Percentiles rank a stretch among this genome's conserved stretches.
Conservation (phyloP, 1,139 yeast species). For the Scheffersomyces lignicola region DNA sequence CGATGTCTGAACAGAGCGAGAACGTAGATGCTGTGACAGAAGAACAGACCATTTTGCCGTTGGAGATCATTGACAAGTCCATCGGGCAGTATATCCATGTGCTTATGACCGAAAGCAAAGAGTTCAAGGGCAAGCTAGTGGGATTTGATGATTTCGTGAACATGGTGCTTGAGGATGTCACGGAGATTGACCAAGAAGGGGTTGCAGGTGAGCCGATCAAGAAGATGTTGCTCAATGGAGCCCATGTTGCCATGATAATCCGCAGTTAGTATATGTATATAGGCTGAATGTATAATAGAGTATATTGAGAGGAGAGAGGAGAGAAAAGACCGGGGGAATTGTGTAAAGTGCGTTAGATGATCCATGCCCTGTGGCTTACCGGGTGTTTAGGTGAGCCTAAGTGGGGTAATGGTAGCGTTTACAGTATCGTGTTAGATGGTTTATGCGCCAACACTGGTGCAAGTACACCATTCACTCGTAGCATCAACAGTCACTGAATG, state of each 20-base stretch:
- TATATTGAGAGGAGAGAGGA: too few species aligned
- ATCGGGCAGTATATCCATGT: constrained; percentile 82
- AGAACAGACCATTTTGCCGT: constrained; percentile 53
- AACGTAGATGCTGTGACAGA: constrained; percentile 7
- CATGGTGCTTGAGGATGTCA: constrained; percentile 82
- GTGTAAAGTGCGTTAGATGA: too few species aligned
- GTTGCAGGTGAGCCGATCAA: constrained; percentile 42
- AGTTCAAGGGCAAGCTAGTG: constrained; percentile 80
- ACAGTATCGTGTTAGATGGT: too few species aligned
- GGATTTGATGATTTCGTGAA: constrained; percentile 97
- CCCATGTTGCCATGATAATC: constrained; percentile 73
- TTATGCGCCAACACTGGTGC: too few species aligned
- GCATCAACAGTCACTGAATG: too few species aligned
- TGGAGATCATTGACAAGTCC: constrained; percentile 85
- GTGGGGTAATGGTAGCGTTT: too few species aligned
- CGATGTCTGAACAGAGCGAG: constrained; percentile 12
- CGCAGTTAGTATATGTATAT: constrained; percentile 18
- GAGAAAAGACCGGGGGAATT: too few species aligned
- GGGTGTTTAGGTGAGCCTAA: too few species aligned
- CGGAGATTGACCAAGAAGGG: constrained; percentile 49
- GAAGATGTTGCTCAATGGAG: constrained; percentile 85
- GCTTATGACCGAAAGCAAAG: constrained; percentile 69
- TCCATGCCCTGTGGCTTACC: too few species aligned
- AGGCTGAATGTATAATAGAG: too few species aligned
- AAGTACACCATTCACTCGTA: too few species aligned